These are phyloP conservation scores for Cordyceps militaris DNA, from an alignment of 2,329 filamentous ascomycete species.

Conservation along the genomic window DNA sequence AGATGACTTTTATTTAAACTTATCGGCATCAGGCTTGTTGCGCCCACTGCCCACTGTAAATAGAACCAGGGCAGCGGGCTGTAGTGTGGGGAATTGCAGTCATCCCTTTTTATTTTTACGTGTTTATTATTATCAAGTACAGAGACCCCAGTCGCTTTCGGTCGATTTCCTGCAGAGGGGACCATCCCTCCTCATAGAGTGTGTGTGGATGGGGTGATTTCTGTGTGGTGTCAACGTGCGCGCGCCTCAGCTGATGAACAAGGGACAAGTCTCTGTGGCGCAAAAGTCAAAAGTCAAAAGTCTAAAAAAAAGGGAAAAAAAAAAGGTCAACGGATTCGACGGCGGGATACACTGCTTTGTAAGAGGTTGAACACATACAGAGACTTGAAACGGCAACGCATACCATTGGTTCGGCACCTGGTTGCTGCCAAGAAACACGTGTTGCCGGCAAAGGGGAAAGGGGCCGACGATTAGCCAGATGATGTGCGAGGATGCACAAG, in stretches of 20 bases:
- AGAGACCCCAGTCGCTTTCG: not conserved
- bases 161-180: not conserved
- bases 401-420: constrained; percentile 10
- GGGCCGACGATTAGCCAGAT: not conserved
- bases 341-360: no score
- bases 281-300: not conserved
- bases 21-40: not conserved
- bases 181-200: no score
- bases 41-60: not conserved
- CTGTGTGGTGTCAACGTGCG: not conserved
- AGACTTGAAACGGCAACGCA: not conserved
- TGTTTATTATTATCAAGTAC: no score
- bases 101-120: no score
- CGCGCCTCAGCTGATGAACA: not conserved
- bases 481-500: no score
- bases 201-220: not conserved
- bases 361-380: not conserved
- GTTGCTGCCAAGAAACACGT: not conserved
- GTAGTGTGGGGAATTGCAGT: no score
- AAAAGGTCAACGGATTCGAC: no score
- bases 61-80: no score
- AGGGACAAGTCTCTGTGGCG: not conserved
- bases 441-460: not conserved
- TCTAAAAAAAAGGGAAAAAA: not conserved
- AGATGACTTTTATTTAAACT: not conserved